Percentiles rank a stretch among this genome's conserved stretches.
These are phyloP conservation scores for Condylostoma magnum DNA, from an alignment of 169 alveolate species.

Conservation along the genomic window DNA sequence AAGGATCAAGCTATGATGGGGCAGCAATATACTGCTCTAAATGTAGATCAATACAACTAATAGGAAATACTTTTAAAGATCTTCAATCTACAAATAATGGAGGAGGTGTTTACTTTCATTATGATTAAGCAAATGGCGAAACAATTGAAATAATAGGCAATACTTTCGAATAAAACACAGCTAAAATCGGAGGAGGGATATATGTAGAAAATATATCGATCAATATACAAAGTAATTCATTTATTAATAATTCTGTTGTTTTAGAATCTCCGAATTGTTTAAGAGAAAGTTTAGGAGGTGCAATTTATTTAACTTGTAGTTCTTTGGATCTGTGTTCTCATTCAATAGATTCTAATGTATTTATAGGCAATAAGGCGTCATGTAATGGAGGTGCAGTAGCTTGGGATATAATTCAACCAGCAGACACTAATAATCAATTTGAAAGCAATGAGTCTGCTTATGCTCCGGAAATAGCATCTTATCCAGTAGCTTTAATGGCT, in stretches of 20 bases:
- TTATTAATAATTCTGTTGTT: too few relatives aligned
- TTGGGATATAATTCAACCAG: background rate
- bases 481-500: slow-evolving; percentile 1
- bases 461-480: background rate
- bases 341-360: too few relatives aligned
- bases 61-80: background rate
- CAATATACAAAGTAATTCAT: too few relatives aligned
- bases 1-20: too few relatives aligned
- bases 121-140: too few relatives aligned
- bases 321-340: too few relatives aligned
- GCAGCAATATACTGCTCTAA: too few relatives aligned
- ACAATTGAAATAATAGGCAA: background rate
- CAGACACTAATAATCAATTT: background rate
- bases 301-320: too few relatives aligned
- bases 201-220: background rate
- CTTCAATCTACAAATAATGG: background rate
- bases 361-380: background rate
- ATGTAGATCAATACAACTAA: too few relatives aligned
- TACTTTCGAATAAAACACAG: background rate
- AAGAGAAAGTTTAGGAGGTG: too few relatives aligned
- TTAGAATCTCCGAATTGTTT: too few relatives aligned
- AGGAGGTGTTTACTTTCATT: slow-evolving; percentile 7
- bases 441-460: slow-evolving; percentile 8
- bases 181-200: background rate
- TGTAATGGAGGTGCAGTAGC: slow-evolving; percentile 12